Conservation (phyloP, 495 filamentous ascomycete genomes). For the Chaetomium fimeti region DNA sequence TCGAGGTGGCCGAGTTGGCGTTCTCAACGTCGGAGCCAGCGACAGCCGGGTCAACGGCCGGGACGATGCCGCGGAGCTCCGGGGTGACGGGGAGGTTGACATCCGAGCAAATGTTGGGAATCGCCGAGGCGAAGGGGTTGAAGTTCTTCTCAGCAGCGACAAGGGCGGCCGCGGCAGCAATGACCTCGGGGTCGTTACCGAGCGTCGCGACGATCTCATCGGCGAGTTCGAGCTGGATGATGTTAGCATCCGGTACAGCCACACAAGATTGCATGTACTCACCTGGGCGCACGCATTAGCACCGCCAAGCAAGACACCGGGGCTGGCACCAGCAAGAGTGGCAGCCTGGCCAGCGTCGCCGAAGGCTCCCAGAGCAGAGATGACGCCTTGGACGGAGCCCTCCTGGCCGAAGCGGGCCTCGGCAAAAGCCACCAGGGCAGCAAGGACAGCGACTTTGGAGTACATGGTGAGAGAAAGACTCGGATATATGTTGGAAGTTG, state of each 20-base stretch:
- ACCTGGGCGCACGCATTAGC: slow-evolving; percentile 60
- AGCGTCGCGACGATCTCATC: slow-evolving; percentile 58
- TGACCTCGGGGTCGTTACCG: slow-evolving; percentile 50
- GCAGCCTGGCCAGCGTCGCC: slow-evolving; percentile 53
- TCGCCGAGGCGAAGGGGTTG: slow-evolving; percentile 57
- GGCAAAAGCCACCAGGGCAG: slow-evolving; percentile 46
- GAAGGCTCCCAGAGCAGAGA: slow-evolving; percentile 47
- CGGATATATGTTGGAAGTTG: slow-evolving; percentile 27
- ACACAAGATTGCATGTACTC: background rate
- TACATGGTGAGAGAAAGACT: slow-evolving; percentile 42
- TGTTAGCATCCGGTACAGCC: slow-evolving; percentile 10
- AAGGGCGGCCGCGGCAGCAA: slow-evolving; percentile 56
- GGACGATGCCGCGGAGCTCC: slow-evolving; percentile 59
- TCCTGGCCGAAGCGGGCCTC: slow-evolving; percentile 60
- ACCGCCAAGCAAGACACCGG: slow-evolving; percentile 54
- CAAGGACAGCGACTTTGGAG: slow-evolving; percentile 43
- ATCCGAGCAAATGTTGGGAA: slow-evolving; percentile 59
- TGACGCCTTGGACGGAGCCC: slow-evolving; percentile 43
- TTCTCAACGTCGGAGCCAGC: slow-evolving; percentile 53
- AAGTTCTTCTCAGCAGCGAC: slow-evolving; percentile 68
- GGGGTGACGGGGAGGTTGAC: slow-evolving; percentile 54
- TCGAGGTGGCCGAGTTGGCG: slow-evolving; percentile 50
- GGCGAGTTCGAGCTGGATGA: slow-evolving; percentile 52
- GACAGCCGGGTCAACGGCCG: slow-evolving; percentile 59
- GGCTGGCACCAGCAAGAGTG: slow-evolving; percentile 54